phyloP scores from a whole-genome alignment of 164 flowering plant genomes.

The Macadamia tetraphylla region DNA sequence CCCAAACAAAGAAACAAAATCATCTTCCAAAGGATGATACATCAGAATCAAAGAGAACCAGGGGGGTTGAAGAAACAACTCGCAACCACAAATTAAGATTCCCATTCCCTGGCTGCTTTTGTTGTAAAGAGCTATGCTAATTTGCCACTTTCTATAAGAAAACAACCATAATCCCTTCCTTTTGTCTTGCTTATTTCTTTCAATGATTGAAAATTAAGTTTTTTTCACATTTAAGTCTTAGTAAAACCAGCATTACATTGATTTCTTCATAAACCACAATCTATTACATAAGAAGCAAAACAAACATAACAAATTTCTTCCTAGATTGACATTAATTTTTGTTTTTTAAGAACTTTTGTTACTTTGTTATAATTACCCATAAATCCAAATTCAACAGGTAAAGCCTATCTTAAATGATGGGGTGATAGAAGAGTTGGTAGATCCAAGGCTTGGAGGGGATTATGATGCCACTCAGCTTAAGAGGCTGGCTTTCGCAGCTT shows the following conservation, averaged over 20 bases:
- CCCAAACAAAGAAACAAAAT: no score
- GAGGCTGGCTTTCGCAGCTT: slow-evolving; percentile 64
- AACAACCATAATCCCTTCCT: no score
- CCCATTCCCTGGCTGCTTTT: no score
- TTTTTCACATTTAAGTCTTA: background rate
- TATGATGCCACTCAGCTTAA: slow-evolving; percentile 49
- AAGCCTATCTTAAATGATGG: slow-evolving; percentile 58
- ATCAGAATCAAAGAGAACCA: no score
- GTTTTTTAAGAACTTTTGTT: background rate
- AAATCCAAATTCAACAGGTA: slow-evolving; percentile 37
- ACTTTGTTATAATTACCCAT: background rate
- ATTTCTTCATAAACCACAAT: background rate
- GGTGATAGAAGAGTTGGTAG: slow-evolving; percentile 48
- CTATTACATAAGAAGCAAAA: no score
- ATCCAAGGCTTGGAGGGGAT: slow-evolving; percentile 59
- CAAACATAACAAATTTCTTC: background rate
- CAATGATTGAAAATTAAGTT: background rate
- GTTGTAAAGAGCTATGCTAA: no score
- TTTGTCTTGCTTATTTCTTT: no score
- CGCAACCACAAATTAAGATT: no score
- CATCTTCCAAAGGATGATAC: no score
- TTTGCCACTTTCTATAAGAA: no score
- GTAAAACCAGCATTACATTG: background rate
- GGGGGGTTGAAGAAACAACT: no score
- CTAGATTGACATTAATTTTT: background rate